Evolutionary conservation across 768 basidiomycete genomes (phyloP).

Genomic region (Pisolithus albus): DNA sequence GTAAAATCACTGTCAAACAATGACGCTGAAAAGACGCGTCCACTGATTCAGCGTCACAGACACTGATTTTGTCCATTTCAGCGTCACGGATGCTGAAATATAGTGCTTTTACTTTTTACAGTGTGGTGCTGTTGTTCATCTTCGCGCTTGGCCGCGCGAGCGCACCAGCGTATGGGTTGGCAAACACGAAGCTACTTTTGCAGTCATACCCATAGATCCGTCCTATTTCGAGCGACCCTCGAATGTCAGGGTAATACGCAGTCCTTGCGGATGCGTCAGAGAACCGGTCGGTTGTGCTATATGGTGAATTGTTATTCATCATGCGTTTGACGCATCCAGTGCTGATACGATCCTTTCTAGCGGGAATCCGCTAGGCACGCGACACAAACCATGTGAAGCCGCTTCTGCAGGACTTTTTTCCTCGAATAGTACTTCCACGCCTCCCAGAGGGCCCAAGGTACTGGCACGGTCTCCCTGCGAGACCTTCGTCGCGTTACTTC

Average conservation of each 20-base stretch:
- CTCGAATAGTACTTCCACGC: constrained; percentile 10
- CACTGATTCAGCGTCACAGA: no score
- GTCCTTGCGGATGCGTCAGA: constrained; percentile 58
- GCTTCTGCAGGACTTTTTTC: constrained; percentile 42
- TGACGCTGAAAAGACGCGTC: no score
- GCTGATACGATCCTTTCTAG: constrained; percentile 27
- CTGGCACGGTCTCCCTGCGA: constrained; percentile 29
- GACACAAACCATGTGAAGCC: constrained; percentile 54
- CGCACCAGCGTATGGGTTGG: constrained; percentile 54
- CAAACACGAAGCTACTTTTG: constrained; percentile 41
- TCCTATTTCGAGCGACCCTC: constrained; percentile 50
- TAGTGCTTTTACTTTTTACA: no score
- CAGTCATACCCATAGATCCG: constrained; percentile 50
- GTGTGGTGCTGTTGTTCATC: constrained; percentile 60
- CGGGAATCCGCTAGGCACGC: constrained; percentile 58
- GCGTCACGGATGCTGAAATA: no score
- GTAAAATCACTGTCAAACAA: no score
- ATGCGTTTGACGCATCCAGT: neutral
- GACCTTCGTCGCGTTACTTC: constrained; percentile 17
- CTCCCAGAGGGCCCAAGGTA: constrained; percentile 37
- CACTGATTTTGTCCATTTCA: no score
- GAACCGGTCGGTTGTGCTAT: constrained; percentile 63
- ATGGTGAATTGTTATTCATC: constrained; percentile 33
- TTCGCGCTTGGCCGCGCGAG: constrained; percentile 46
- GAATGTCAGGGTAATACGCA: constrained; percentile 44